phyloP scores from a whole-genome alignment of 306 rosid genomes.

The Cicer arietinum region DNA sequence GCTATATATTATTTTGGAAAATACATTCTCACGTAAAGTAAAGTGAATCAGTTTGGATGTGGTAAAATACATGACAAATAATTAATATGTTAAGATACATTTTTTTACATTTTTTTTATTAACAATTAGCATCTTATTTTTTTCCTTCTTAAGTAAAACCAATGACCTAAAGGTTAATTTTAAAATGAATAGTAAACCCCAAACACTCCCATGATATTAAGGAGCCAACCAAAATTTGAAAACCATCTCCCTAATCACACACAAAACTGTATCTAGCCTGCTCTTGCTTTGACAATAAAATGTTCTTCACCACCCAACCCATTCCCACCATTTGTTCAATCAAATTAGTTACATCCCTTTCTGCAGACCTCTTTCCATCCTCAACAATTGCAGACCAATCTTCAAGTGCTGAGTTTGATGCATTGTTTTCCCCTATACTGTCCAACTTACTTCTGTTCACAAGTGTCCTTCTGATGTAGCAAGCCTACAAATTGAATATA shows the following conservation, averaged over 20 bases:
- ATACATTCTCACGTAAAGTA: too few relatives aligned
- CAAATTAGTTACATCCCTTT: slow-evolving; percentile 54
- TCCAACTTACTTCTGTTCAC: slow-evolving; percentile 52
- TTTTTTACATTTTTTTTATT: not conserved
- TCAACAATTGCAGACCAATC: slow-evolving; percentile 70
- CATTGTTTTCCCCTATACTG: slow-evolving; percentile 40
- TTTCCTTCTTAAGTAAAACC: not conserved
- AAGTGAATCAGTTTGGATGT: not conserved
- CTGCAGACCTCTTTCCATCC: slow-evolving; percentile 63
- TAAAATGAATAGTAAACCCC: slow-evolving; percentile 41
- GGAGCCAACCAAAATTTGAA: slow-evolving; percentile 44
- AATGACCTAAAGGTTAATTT: slow-evolving; percentile 1
- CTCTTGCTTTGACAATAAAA: slow-evolving; percentile 65
- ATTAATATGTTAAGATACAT: not conserved
- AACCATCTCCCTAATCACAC: slow-evolving; percentile 50
- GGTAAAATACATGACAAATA: not conserved
- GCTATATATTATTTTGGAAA: too few relatives aligned
- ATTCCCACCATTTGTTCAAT: slow-evolving; percentile 57
- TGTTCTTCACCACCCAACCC: slow-evolving; percentile 77
- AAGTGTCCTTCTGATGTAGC: slow-evolving; percentile 62
- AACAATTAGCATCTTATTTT: not conserved
- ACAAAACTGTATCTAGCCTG: slow-evolving; percentile 69
- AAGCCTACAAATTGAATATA: slow-evolving; percentile 56
- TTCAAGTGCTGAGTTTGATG: slow-evolving; percentile 46
- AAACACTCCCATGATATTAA: slow-evolving; percentile 40